Conservation (phyloP, 2,329 filamentous ascomycete species). For the Hirsutella thompsonii region DNA sequence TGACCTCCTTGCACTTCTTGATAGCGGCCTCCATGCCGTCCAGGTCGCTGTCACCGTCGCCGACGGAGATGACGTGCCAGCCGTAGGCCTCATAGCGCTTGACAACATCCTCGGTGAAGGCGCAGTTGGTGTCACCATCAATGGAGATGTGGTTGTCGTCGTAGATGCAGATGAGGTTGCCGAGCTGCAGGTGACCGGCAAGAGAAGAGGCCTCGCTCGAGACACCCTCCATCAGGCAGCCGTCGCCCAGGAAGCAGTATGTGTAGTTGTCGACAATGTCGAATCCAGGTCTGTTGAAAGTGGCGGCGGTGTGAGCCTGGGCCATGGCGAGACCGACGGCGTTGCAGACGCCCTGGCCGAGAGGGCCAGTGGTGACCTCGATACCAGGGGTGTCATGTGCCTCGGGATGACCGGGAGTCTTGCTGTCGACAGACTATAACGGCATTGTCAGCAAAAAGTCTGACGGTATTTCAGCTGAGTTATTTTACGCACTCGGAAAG, state of each 20-base stretch:
- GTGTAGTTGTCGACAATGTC: constrained; percentile 93
- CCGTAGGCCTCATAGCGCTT: constrained; percentile 96
- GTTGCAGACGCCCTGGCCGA: constrained; percentile 94
- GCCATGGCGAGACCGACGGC: constrained; percentile 96
- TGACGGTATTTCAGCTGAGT: constrained; percentile 1
- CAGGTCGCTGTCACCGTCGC: constrained; percentile 81
- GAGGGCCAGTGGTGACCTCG: constrained; percentile 95
- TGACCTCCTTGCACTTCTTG: constrained; percentile 72
- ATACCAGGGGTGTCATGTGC: constrained; percentile 91
- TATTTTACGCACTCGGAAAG: constrained; percentile 68
- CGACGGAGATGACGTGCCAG: constrained; percentile 81
- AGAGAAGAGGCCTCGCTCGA: constrained; percentile 83
- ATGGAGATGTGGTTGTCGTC: constrained; percentile 97
- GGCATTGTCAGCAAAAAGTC: constrained; percentile 4
- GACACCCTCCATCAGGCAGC: constrained; percentile 97
- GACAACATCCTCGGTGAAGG: constrained; percentile 92
- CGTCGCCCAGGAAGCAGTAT: constrained; percentile 93
- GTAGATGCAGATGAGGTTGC: constrained; percentile 93
- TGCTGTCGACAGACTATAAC: constrained; percentile 44
- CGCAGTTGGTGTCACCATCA: constrained; percentile 89
- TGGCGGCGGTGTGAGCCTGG: constrained; percentile 77
- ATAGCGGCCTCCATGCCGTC: constrained; percentile 81
- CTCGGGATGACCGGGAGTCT: constrained; percentile 93
- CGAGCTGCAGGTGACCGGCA: constrained; percentile 92
- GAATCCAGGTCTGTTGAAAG: constrained; percentile 95